A percentile compares a stretch with the other conserved stretches of the same genome.
Evolutionary conservation across 148 eudicot species (phyloP).

Genomic region (Rhododendron simsii): DNA sequence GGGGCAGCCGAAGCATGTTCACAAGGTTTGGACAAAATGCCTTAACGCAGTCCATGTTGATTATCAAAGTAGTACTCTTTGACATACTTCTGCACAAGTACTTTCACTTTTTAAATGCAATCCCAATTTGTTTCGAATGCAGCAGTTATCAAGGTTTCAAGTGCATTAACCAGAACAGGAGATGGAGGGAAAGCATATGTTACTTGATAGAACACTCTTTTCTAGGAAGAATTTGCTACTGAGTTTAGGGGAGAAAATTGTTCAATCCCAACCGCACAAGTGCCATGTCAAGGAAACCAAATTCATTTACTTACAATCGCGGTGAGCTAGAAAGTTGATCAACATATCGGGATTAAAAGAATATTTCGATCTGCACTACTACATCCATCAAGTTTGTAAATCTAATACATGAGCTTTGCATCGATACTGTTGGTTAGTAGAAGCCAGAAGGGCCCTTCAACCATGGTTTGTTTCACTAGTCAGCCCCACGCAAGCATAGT

Average conservation of each 20-base stretch:
- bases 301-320: no score
- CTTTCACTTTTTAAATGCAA: not conserved
- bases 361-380: not conserved
- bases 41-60: not conserved
- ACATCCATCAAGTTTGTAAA: not conserved
- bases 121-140: not conserved
- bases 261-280: not conserved
- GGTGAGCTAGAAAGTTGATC: not conserved
- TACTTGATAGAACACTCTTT: not conserved
- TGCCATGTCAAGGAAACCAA: not conserved
- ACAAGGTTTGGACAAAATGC: not conserved
- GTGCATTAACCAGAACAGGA: no score
- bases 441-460: not conserved
- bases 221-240: not conserved
- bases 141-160: no score
- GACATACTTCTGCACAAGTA: not conserved
- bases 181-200: not conserved
- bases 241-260: not conserved
- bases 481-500: conserved; percentile 11
- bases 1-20: not conserved
- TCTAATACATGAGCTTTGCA: not conserved
- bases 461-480: conserved; percentile 11
- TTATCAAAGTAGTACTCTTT: not conserved
- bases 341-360: not conserved
- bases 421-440: not conserved